Evolutionary conservation across 148 eudicot genomes (phyloP).

Genomic region (Agrostemma githago): DNA sequence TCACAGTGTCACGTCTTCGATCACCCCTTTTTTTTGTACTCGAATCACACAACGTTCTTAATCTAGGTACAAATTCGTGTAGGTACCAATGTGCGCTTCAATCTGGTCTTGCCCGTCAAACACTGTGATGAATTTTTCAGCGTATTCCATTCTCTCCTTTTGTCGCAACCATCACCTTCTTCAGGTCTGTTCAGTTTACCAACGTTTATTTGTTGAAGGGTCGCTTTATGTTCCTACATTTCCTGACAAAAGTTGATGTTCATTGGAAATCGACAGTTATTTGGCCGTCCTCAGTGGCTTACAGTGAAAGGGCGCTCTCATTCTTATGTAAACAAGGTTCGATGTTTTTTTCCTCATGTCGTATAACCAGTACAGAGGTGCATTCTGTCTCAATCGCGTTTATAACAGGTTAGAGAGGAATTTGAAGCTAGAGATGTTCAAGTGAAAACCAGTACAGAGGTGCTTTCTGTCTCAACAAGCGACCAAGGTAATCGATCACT

Average conservation of each 20-base stretch:
- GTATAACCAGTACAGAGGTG: not conserved
- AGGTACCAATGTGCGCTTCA: conserved; percentile 93
- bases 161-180: conserved; percentile 92
- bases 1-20: not conserved
- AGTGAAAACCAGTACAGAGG: conserved; percentile 52
- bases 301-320: conserved; percentile 47
- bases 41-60: not conserved
- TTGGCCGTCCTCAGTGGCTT: conserved; percentile 54
- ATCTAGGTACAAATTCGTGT: not conserved
- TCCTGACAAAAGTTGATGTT: not conserved
- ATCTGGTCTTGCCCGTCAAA: conserved; percentile 92
- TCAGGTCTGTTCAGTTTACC: conserved; percentile 56
- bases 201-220: not conserved
- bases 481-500: conserved; percentile 43
- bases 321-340: conserved; percentile 42
- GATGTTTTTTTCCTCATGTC: not conserved
- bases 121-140: conserved; percentile 74
- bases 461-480: conserved; percentile 43
- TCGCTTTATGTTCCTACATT: not conserved
- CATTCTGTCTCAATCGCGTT: not conserved
- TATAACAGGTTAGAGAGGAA: conserved; percentile 49
- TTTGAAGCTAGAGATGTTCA: conserved; percentile 60
- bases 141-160: conserved; percentile 74
- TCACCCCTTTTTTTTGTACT: not conserved
- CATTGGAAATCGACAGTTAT: conserved; percentile 25